Percentiles rank a stretch among this genome's conserved stretches.
These are phyloP conservation scores for Pyricularia sp. DNA, from an alignment of 2,329 filamentous ascomycete species.

Conservation along the genomic window DNA sequence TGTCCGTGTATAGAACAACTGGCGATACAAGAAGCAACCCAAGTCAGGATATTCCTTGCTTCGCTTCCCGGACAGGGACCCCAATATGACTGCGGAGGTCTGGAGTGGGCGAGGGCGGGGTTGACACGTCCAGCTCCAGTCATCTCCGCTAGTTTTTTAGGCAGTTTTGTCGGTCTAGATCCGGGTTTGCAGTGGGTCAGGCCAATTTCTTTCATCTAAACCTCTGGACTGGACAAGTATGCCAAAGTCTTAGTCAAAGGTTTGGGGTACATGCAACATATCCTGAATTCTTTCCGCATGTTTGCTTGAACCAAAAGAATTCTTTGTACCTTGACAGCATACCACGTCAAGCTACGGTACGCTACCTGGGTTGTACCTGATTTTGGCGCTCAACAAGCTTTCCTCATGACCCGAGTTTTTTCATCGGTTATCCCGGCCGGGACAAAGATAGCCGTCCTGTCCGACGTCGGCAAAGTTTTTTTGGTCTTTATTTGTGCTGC, in stretches of 20 bases:
- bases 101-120: too few relatives aligned
- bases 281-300: too few relatives aligned
- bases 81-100: neutral
- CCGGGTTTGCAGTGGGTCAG: neutral
- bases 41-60: neutral
- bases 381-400: neutral
- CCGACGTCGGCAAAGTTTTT: neutral
- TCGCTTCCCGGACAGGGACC: too few relatives aligned
- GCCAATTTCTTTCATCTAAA: neutral
- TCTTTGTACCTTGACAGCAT: too few relatives aligned
- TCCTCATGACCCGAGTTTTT: neutral
- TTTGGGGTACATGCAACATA: too few relatives aligned
- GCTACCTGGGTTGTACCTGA: neutral
- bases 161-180: neutral
- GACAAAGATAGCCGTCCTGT: neutral
- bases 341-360: too few relatives aligned
- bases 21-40: neutral
- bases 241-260: too few relatives aligned
- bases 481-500: too few relatives aligned
- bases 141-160: neutral
- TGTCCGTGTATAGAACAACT: neutral
- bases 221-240: too few relatives aligned
- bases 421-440: neutral
- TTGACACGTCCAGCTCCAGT: neutral
- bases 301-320: too few relatives aligned